Evolutionary conservation across 164 flowering plant species (phyloP), one percentile per base, ranked within the genome.

Genomic region (Stephania japonica): DNA sequence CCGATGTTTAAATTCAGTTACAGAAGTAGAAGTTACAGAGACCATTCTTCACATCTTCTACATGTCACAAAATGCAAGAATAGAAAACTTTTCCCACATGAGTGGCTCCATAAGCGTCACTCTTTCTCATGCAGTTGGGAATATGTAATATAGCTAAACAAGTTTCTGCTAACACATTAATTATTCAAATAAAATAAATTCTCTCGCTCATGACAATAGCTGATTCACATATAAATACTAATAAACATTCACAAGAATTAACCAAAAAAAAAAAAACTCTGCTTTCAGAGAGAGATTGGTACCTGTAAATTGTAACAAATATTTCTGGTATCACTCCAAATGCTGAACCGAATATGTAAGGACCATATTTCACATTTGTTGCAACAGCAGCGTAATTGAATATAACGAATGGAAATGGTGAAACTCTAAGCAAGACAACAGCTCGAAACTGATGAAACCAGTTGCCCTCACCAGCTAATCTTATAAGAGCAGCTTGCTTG

Each of bases 331-430:
- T 84, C 80, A 88, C 84, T 71, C 99, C 99, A 0, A 83, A 80
- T 78, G 90, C 67, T 2, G 98, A 89, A 14, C 98, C 99, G 66
- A 84, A 74, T 73, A 95, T 43, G 76, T 95, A 95, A 73, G 99
- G 99, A 77, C 86, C 79, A 78, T 85, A 95, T 72, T 82, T 87
- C 41, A 95, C 96, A 73, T 88, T 81, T 70, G 99, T 89, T 27
- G 98, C 97, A 76, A 90, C 92, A 70, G 91, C 90, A 78, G 92
- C 90, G 78, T 95, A 95, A 77, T 95, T 95, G 80, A 87, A 95
- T 66, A 93, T 69, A 11, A 90, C 81, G 70, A 93, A 92, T 24
- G 99, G 99, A 76, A 95, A 95, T 44, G 99, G 99, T 80, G 99
- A 91, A 75, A 95, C 83, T 78, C 99, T 85, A 65, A 95, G 86